Evolutionary conservation across 208 protist genomes (phyloP).

Genomic region (Crithidia thermophila): DNA sequence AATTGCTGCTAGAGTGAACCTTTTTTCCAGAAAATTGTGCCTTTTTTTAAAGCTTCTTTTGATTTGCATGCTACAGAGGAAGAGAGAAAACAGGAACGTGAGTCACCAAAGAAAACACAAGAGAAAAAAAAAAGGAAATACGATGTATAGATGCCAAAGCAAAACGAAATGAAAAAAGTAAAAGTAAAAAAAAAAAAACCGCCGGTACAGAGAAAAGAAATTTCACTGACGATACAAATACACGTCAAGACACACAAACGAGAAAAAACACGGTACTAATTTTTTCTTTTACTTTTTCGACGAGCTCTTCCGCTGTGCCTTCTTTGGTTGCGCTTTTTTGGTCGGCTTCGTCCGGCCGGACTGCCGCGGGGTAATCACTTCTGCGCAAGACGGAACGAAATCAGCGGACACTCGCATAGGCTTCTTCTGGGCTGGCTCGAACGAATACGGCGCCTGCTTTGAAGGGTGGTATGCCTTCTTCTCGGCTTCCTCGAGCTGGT

Average conservation of each 20-base stretch:
- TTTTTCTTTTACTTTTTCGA: background rate
- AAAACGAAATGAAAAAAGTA: background rate
- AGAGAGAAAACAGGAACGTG: too few species aligned
- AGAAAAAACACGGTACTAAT: background rate
- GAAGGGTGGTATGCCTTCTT: slow-evolving; percentile 29
- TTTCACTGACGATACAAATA: background rate
- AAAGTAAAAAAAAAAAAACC: slow-evolving; percentile 24
- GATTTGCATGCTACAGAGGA: slow-evolving; percentile 18
- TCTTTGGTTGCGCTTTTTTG: slow-evolving; percentile 12
- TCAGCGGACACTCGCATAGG: slow-evolving; percentile 57
- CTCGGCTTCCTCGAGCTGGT: slow-evolving; percentile 51
- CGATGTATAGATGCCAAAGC: background rate
- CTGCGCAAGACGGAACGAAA: slow-evolving; percentile 83
- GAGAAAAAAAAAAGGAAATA: slow-evolving; percentile 4
- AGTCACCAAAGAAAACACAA: slow-evolving; percentile 7
- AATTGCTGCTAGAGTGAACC: too few species aligned
- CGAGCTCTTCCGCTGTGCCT: slow-evolving; percentile 7
- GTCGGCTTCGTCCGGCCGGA: background rate
- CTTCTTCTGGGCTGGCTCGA: slow-evolving; percentile 36
- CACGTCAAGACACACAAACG: background rate
- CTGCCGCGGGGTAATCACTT: slow-evolving; percentile 27
- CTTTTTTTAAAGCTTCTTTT: slow-evolving; percentile 20
- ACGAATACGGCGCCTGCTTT: slow-evolving; percentile 18
- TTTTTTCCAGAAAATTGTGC: slow-evolving; percentile 1
- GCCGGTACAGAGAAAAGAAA: slow-evolving; percentile 15